Conservation (phyloP, 148 eudicot genomes). For the Vaccinium corymbosum region DNA sequence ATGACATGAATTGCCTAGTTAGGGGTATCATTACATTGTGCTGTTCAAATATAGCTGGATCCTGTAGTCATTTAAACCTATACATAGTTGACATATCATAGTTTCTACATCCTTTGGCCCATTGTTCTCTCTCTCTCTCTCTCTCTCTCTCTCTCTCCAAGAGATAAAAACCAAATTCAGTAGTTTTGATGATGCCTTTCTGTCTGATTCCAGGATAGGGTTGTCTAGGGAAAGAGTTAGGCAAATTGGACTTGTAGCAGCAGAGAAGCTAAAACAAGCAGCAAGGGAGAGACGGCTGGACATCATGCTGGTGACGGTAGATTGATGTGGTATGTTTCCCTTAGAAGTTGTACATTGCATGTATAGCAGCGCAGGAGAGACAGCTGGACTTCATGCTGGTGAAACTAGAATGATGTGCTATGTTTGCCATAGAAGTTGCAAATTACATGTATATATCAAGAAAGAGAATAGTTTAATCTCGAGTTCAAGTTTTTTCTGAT, state of each 20-base stretch:
- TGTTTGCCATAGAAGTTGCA: conserved; percentile 2
- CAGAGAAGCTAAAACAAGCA: conserved; percentile 84
- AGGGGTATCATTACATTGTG: neutral
- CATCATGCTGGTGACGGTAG: conserved; percentile 53
- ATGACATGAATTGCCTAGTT: neutral
- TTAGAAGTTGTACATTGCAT: conserved; percentile 12
- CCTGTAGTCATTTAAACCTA: neutral
- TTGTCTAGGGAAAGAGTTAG: conserved; percentile 90
- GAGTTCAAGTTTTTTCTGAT: neutral
- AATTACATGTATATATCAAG: conserved; percentile 25
- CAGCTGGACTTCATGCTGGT: conserved; percentile 68
- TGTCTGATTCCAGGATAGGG: conserved; percentile 62
- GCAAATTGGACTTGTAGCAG: conserved; percentile 83
- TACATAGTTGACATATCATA: neutral
- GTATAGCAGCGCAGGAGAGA: conserved; percentile 69
- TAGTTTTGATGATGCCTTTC: neutral
- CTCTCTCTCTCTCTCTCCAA: neutral
- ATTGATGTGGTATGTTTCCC: conserved; percentile 28
- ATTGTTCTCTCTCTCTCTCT: neutral
- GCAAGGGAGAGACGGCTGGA: conserved; percentile 76
- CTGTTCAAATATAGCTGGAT: neutral
- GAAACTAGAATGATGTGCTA: conserved; percentile 40
- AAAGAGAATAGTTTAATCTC: neutral
- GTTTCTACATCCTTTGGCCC: neutral
- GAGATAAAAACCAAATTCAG: neutral